A percentile compares a stretch with the other conserved stretches of the same genome.
phyloP scores from a whole-genome alignment of 805 yeast species.

The Pichia rugopelliculosa region DNA sequence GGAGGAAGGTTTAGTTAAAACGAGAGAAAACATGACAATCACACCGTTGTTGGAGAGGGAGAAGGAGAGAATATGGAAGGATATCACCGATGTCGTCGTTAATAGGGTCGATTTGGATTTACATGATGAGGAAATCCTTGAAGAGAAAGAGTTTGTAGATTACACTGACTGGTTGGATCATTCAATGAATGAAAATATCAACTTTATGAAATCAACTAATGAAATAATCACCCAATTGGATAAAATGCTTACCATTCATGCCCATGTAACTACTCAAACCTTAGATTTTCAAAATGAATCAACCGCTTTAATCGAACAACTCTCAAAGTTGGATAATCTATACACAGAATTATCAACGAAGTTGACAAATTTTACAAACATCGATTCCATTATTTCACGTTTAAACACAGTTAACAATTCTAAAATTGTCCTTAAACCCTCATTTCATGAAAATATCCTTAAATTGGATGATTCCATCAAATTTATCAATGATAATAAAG shows the following conservation, averaged over 20 bases:
- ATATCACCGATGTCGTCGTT: neutral
- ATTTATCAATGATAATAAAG: constrained; percentile 44
- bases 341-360: constrained; percentile 39
- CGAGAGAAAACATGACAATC: neutral
- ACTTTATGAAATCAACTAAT: constrained; percentile 26
- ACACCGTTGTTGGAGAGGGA: neutral
- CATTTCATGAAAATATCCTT: constrained; percentile 41
- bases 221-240: constrained; percentile 36
- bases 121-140: neutral
- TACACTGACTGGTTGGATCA: neutral
- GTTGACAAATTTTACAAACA: constrained; percentile 56
- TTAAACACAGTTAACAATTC: constrained; percentile 61
- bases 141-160: neutral
- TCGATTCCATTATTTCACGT: constrained; percentile 61
- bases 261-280: constrained; percentile 55
- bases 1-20: neutral
- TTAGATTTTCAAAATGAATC: constrained; percentile 55
- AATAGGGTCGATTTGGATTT: constrained; percentile 22
- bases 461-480: constrained; percentile 61
- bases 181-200: neutral
- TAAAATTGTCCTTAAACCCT: constrained; percentile 53
- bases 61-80: constrained; percentile 26
- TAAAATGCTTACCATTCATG: constrained; percentile 30
- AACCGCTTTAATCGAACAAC: constrained; percentile 40
- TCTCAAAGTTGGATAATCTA: constrained; percentile 35